Conservation (phyloP, 1,284 basidiomycete genomes). For the Fereydounia khargensis region DNA sequence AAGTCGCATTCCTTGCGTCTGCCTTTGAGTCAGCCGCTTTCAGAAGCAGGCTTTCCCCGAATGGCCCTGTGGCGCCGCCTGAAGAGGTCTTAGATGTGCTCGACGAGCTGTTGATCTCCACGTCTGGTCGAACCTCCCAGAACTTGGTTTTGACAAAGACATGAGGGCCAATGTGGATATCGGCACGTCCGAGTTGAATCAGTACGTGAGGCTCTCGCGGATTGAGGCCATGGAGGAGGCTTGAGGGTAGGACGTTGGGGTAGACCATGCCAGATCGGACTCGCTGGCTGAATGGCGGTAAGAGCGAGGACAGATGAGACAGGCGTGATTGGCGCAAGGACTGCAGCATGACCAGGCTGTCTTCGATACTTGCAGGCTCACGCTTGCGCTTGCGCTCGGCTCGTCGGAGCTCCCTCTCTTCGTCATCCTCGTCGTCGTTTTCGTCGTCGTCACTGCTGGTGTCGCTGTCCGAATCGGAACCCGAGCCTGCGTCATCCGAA, state of each 20-base stretch:
- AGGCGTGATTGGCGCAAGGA: constrained; percentile 53
- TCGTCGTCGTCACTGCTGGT: constrained; percentile 28
- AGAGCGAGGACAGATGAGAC: constrained; percentile 48
- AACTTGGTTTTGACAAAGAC: constrained; percentile 48
- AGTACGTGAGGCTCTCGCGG: constrained; percentile 41
- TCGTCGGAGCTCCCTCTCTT: constrained; percentile 8
- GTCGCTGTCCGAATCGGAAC: constrained; percentile 25
- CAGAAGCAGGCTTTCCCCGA: too few relatives aligned
- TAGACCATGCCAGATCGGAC: constrained; percentile 38
- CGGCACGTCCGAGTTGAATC: constrained; percentile 43
- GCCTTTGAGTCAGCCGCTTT: too few relatives aligned
- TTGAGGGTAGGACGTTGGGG: constrained; percentile 36
- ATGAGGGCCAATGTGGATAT: constrained; percentile 47
- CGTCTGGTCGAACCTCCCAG: constrained; percentile 43
- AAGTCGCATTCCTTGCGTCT: too few relatives aligned
- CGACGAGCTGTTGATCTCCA: constrained; percentile 15
- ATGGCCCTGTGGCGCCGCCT: too few relatives aligned
- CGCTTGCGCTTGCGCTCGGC: constrained; percentile 19
- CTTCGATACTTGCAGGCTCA: constrained; percentile 35
- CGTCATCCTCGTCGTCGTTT: constrained; percentile 24
- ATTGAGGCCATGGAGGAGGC: constrained; percentile 38
- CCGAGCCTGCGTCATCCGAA: constrained; percentile 15
- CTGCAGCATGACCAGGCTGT: constrained; percentile 44
- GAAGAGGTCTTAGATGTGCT: constrained; percentile 12
- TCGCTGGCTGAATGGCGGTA: constrained; percentile 48